Conservation (phyloP, 208 protist species). For the Acanthamoeba sp. region DNA sequence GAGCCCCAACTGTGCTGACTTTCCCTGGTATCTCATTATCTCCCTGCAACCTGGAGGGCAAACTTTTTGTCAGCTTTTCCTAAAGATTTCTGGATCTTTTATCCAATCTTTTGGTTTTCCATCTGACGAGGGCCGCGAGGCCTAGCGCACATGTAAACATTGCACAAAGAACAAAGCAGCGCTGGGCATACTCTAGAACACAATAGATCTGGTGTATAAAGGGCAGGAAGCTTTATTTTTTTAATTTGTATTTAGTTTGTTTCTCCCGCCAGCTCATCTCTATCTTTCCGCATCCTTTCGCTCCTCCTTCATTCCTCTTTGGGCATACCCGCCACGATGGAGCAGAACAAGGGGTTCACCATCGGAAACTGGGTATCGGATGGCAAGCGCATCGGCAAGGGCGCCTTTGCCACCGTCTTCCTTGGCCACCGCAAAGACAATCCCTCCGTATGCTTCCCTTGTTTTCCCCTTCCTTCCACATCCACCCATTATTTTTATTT, state of each 20-base stretch:
- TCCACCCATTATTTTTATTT: background rate
- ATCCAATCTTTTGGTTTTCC: background rate
- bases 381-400: constrained; percentile 63
- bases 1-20: too few species aligned
- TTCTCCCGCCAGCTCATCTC: background rate
- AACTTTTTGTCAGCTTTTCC: background rate
- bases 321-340: background rate
- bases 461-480: background rate
- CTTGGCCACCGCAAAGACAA: constrained; percentile 30
- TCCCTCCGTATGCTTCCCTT: background rate
- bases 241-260: background rate
- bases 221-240: background rate
- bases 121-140: background rate
- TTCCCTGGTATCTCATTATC: too few species aligned
- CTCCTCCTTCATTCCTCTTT: background rate
- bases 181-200: background rate
- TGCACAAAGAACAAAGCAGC: background rate
- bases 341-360: constrained; percentile 65
- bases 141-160: background rate
- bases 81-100: background rate
- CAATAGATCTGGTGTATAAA: too few species aligned
- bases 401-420: constrained; percentile 68
- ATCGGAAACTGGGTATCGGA: constrained; percentile 50
- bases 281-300: background rate
- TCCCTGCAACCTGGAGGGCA: too few species aligned